Evolutionary conservation across 2,329 filamentous ascomycete species (phyloP), one percentile per base, ranked within the genome.

Genomic region (Colletotrichum shisoi): DNA sequence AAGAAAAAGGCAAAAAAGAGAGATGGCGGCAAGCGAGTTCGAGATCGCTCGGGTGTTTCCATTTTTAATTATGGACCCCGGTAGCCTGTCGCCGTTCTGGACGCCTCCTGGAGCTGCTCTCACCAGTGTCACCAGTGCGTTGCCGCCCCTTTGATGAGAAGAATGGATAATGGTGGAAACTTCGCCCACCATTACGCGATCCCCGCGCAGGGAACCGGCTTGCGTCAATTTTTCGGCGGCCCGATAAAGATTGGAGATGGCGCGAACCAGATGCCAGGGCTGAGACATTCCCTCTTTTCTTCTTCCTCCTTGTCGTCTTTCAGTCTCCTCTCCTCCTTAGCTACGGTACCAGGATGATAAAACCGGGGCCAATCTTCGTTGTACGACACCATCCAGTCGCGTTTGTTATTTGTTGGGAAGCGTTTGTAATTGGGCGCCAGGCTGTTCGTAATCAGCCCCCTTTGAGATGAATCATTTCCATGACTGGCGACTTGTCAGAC

Each of bases 21-120:
- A 52, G 44, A 48, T 39, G 56, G 56, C 56, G 56, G 51, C 51
- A 39, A 58, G 24, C 24, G 4, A 21, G n/a, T 39, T 58, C 44
- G 42, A 58, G 56, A 58, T 58, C 44, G 56, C 44, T 58, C 56
- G 56, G 56, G 56, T 58, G 17, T 58, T 48, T 58, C 56, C 56
- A 58, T 2, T 58, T 58, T 58, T 58, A 17, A 37, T 39, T 58
- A 24, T 58, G 56, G 56, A 8, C 2, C 56, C 42, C n/a, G 12
- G 27, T 34, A 34, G 31, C 31, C 31, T 34, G 31, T 39, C 42
- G 44, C 42, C n/a, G 42, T 48, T 58, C 56, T 48, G 56, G 56
- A 48, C 54, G 31, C 54, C 31, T 34, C 31, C 31, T 9, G 31
- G 31, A 34, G 31, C 31, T 34, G 8, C 31, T 34, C 31, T 9